Evolutionary conservation across 345 rosid genomes (phyloP), one percentile per base, ranked within the genome.

Genomic region (Citrus medica): DNA sequence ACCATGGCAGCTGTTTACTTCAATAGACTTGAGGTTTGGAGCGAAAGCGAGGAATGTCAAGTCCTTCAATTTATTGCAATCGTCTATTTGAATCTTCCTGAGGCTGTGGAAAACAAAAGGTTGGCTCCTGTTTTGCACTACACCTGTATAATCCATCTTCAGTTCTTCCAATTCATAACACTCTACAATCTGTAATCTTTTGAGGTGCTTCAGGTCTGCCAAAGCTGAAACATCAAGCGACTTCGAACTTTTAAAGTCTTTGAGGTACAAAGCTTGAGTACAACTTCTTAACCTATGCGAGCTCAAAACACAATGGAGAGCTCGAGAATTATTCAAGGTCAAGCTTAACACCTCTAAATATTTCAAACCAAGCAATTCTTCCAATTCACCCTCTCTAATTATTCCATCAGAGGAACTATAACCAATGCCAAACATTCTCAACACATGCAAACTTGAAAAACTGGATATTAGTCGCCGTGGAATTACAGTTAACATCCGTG

Each of bases 381-480:
- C 59, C 10, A 32, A 22, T 24, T 21, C 55, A 60, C n/a, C 4
- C 13, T 37, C 9, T 7, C 40, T 37, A 37, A 7, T 37, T 37
- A 7, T 37, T 7, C 69, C 9, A 3, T 5, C 32, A 68, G 22
- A 62, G 37, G 9, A 1, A 37, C 9, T 37, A 51, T 27, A 9
- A 35, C 28, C 40, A 37, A 0, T 1, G 5, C 24, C 2, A 8
- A 4, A 5, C 70, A 76, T 71, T 61, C 40, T 72, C 37, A 79
- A 42, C 13, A 76, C 58, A 38, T 8, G 63, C 3, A 73, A 63
- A 61, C 30, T 59, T 32, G 16, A 16, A 13, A 79, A 67, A 30
- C 30, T 37, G n/a, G 59, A 32, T 58, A 74, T 67, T 35, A 74
- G 9, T 48, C 67, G 37, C 63, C 10, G 1, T 8, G 84, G 87